Percentiles rank a stretch among this genome's conserved stretches.
Evolutionary conservation across 1,139 yeast species (phyloP).

Genomic region (Debaryomyces nepalensis): DNA sequence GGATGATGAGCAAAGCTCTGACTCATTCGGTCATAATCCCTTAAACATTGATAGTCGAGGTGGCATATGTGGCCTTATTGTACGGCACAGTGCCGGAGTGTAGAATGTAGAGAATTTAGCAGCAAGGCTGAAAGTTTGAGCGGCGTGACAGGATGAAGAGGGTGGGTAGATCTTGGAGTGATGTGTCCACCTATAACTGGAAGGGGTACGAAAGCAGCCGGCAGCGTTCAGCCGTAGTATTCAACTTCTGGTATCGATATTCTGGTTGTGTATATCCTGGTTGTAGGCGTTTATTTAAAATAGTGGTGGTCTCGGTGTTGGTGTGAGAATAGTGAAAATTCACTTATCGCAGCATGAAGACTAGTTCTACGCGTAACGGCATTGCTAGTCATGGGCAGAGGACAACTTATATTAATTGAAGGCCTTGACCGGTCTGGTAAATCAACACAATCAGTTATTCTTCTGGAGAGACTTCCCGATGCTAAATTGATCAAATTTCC

Average conservation of each 20-base stretch:
- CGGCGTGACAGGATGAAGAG: too few relatives aligned
- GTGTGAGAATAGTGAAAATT: background rate
- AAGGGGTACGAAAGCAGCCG: too few relatives aligned
- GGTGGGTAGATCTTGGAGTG: too few relatives aligned
- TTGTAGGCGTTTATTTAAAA: too few relatives aligned
- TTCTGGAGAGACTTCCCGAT: constrained; percentile 44
- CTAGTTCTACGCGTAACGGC: background rate
- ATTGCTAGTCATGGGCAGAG: constrained; percentile 46
- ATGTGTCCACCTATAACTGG: too few relatives aligned
- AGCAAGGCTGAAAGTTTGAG: too few relatives aligned
- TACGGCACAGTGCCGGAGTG: background rate
- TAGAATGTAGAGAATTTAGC: too few relatives aligned
- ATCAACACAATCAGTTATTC: constrained; percentile 74
- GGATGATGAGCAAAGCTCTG: constrained; percentile 47
- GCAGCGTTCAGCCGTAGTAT: too few relatives aligned
- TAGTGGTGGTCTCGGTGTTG: too few relatives aligned
- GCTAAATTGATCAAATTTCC: constrained; percentile 76
- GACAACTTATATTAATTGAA: constrained; percentile 79
- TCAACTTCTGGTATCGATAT: too few relatives aligned
- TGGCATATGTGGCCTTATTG: background rate
- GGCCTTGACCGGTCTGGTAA: constrained; percentile 97
- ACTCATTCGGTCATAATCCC: constrained; percentile 55
- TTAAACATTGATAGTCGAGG: constrained; percentile 29
- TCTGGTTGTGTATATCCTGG: too few relatives aligned
- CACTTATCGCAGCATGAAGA: constrained; percentile 4